Evolutionary conservation across 306 rosid species (phyloP), one percentile per base, ranked within the genome.

Genomic region (Malus fusca): DNA sequence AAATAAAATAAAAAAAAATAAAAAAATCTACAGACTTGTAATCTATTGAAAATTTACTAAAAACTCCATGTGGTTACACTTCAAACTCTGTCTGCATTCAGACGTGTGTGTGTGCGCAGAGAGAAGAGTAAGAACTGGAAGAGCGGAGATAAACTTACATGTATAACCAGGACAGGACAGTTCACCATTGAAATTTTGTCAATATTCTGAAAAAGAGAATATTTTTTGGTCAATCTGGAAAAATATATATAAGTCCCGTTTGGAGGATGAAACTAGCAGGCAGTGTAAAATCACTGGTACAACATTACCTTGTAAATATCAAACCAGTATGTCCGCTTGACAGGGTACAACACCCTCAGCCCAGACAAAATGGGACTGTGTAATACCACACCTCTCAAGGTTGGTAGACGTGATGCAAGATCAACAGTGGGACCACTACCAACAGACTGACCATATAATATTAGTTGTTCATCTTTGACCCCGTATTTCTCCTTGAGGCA

Each of bases 361-460:
- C 98, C 97, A 23, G 97, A 93, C 80, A 93, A 83, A 78, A 93
- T 91, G 56, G 98, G 93, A 82, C 98, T 93, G 70, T 93, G 97
- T 79, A 93, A 83, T 56, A 91, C 97, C 55, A 93, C 94, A 11
- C 92, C 97, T 81, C 97, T 88, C 76, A 93, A 80, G 66, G 85
- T 90, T n/a, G 87, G 71, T 76, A 87, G 33, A 69, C 91, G 89
- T 35, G 98, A 90, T 71, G 98, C 92, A 64, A 93, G 96, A 76
- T 93, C 97, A 79, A 93, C 87, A 7, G 97, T 93, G 68, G 97
- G 98, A 46, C 98, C 98, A 74, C 97, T 93, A 67, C 98, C 97
- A 82, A 93, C 97, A 73, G 97, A 93, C 72, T 91, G 98, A 75
- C 98, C 98, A 75, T 93, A 91, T 75, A 91, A 79, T 83, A 93